phyloP scores from a whole-genome alignment of 139 green algal genomes.

The Closterium sp. region DNA sequence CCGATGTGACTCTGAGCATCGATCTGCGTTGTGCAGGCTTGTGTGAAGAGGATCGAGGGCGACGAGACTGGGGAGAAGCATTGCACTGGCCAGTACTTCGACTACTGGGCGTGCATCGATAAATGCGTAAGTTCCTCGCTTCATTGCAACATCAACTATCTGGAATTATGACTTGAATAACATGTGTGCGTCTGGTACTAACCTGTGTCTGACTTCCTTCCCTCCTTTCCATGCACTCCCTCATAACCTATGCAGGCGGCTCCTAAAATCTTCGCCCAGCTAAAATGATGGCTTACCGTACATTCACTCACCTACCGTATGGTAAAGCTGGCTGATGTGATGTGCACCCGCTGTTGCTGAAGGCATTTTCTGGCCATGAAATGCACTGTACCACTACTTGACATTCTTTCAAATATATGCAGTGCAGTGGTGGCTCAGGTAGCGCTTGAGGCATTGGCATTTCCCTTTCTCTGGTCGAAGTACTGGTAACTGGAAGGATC shows the following conservation, averaged over 20 bases:
- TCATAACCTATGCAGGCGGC: background rate
- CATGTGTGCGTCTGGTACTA: no score
- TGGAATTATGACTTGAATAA: background rate
- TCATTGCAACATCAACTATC: background rate
- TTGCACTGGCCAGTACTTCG: slow-evolving; percentile 69
- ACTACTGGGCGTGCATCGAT: slow-evolving; percentile 65
- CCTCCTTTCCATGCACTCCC: background rate
- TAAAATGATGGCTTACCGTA: background rate
- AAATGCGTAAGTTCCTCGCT: slow-evolving; percentile 56
- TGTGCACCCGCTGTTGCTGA: background rate
- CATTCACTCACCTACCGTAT: background rate
- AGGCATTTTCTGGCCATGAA: background rate
- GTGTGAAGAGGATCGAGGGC: slow-evolving; percentile 52
- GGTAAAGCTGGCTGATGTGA: background rate
- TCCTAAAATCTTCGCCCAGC: background rate
- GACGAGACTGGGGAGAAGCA: slow-evolving; percentile 61
- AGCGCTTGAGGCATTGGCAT: background rate
- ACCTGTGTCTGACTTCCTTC: no score
- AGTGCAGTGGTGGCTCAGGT: background rate
- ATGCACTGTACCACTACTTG: background rate
- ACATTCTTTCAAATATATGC: background rate
- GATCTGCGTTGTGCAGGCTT: slow-evolving; percentile 44
- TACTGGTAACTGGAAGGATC: background rate
- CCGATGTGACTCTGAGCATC: background rate
- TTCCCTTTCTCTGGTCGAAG: background rate